Conservation (phyloP, 2,329 filamentous ascomycete species). For the Xylaria sp. region DNA sequence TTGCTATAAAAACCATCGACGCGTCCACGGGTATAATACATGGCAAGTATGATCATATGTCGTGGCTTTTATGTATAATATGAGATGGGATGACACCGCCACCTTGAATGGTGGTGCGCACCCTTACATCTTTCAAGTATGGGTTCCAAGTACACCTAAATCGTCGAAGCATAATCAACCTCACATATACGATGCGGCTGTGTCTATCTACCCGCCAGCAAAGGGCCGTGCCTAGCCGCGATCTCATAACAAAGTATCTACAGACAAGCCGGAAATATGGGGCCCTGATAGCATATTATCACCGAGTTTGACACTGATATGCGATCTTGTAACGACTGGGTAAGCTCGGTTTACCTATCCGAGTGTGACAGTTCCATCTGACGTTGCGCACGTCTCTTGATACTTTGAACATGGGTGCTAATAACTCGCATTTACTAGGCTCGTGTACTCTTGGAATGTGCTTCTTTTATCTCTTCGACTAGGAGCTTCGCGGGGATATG, state of each 20-base stretch:
- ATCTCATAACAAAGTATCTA: conserved; percentile 3
- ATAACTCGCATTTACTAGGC: neutral
- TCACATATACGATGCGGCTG: conserved; percentile 19
- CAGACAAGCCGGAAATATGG: conserved; percentile 11
- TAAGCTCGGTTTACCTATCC: conserved; percentile 16
- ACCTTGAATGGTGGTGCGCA: conserved; percentile 1
- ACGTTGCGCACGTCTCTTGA: conserved; percentile 13
- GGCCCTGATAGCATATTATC: conserved; percentile 12
- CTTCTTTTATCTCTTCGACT: neutral
- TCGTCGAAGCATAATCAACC: conserved; percentile 15
- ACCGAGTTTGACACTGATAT: conserved; percentile 30
- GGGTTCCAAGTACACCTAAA: conserved; percentile 6
- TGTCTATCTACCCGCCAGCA: conserved; percentile 2
- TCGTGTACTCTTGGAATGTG: conserved; percentile 15
- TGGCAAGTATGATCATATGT: neutral
- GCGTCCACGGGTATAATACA: neutral
- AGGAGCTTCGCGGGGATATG: conserved; percentile 8
- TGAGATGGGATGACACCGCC: conserved; percentile 9
- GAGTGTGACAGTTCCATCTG: conserved; percentile 27
- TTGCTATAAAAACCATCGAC: conserved; percentile 1
- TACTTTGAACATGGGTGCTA: neutral
- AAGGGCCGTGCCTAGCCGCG: conserved; percentile 17
- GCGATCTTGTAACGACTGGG: conserved; percentile 31
- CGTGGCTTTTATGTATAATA: neutral
- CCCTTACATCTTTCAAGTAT: conserved; percentile 2